Evolutionary conservation across 1,284 basidiomycete species (phyloP).

Genomic region (Malassezia sp.): DNA sequence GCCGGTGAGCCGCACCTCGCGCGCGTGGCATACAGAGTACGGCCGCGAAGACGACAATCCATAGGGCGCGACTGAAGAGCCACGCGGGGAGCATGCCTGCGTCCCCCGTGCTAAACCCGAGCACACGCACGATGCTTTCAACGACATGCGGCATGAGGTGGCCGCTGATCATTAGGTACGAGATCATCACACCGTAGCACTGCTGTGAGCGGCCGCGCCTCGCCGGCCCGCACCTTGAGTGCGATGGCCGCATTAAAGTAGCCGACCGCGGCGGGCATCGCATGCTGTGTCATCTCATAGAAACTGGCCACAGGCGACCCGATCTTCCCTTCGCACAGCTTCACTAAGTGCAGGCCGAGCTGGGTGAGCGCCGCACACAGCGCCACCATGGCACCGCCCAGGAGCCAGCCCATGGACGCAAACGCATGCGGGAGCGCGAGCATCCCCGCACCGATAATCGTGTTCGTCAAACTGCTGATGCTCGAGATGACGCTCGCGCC

Average conservation of each 20-base stretch:
- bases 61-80: slow-evolving; percentile 45
- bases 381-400: slow-evolving; percentile 76
- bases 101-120: slow-evolving; percentile 21
- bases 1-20: too few relatives aligned
- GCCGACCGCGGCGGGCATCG: slow-evolving; percentile 59
- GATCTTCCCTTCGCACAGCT: slow-evolving; percentile 71
- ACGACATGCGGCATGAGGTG: slow-evolving; percentile 83
- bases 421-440: slow-evolving; percentile 47
- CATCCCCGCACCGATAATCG: slow-evolving; percentile 44
- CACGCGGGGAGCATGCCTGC: slow-evolving; percentile 28
- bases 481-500: slow-evolving; percentile 15
- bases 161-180: slow-evolving; percentile 51
- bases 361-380: slow-evolving; percentile 68
- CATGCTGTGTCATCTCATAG: slow-evolving; percentile 29
- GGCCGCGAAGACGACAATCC: slow-evolving; percentile 68
- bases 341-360: slow-evolving; percentile 81
- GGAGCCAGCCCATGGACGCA: slow-evolving; percentile 47
- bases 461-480: slow-evolving; percentile 46
- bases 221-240: slow-evolving; percentile 48
- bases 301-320: slow-evolving; percentile 38
- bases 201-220: too few relatives aligned
- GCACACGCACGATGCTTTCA: slow-evolving; percentile 54
- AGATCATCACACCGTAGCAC: slow-evolving; percentile 71
- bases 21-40: slow-evolving; percentile 61
- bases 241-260: slow-evolving; percentile 90